Evolutionary conservation across 1,284 basidiomycete species (phyloP).

Genomic region (Xerocomus amazonicus): DNA sequence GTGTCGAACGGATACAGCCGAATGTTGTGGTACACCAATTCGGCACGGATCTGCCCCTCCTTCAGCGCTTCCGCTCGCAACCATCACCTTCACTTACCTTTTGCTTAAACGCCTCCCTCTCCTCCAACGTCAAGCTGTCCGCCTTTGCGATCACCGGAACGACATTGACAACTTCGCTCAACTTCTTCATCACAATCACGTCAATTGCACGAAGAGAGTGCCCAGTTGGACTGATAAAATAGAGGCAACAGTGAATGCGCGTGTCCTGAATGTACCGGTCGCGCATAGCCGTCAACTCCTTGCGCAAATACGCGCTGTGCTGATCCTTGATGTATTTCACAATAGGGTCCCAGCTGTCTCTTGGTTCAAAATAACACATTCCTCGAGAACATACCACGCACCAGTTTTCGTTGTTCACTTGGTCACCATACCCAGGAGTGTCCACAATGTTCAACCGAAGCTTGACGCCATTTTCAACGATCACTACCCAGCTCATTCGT

Average conservation of each 20-base stretch:
- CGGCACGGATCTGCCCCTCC: constrained; percentile 75
- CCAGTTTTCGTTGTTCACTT: constrained; percentile 99
- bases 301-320: constrained; percentile 97
- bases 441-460: constrained; percentile 98
- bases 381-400: constrained; percentile 38
- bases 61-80: constrained; percentile 4
- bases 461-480: constrained; percentile 94
- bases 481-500: constrained; percentile 52
- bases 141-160: constrained; percentile 98
- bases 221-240: constrained; percentile 98
- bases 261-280: constrained; percentile 99
- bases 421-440: constrained; percentile 98
- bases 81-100: constrained; percentile 48
- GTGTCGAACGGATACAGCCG: constrained; percentile 96
- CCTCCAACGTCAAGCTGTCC: constrained; percentile 93
- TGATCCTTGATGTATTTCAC: constrained; percentile 99
- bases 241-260: constrained; percentile 96
- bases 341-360: constrained; percentile 91
- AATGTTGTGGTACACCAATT: constrained; percentile 91
- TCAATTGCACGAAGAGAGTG: constrained; percentile 93
- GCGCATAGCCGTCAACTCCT: constrained; percentile 98
- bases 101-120: constrained; percentile 90
- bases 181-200: constrained; percentile 98
- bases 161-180: constrained; percentile 97
- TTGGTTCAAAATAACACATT: constrained; percentile 3